Conservation (phyloP, 176 grass and related monocot genomes). For the Zoysia japonica region DNA sequence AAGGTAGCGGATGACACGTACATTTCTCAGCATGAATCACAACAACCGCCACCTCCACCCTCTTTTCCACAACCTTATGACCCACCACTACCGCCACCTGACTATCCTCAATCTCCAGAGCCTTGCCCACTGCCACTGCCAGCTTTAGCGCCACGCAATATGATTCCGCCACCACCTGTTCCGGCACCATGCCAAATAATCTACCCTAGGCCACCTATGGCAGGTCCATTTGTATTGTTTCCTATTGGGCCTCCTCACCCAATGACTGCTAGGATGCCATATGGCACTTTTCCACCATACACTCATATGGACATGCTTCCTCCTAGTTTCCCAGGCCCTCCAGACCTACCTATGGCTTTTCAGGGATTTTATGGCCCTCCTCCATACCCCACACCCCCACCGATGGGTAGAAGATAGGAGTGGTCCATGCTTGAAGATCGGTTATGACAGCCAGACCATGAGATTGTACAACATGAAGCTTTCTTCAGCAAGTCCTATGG, state of each 20-base stretch:
- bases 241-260: constrained; percentile 33
- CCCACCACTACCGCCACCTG: constrained; percentile 46
- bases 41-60: constrained; percentile 22
- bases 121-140: constrained; percentile 16
- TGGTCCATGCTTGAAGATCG: constrained; percentile 19
- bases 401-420: constrained; percentile 3
- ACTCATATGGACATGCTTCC: constrained; percentile 23
- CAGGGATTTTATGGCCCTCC: constrained; percentile 49
- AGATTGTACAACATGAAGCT: constrained; percentile 9
- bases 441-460: constrained; percentile 14
- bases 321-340: constrained; percentile 30
- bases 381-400: constrained; percentile 13
- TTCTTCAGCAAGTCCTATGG: constrained; percentile 2
- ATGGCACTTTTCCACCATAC: constrained; percentile 32
- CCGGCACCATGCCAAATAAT: constrained; percentile 5
- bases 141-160: neutral
- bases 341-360: constrained; percentile 37
- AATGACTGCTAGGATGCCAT: constrained; percentile 22
- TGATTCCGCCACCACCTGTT: neutral
- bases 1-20: constrained; percentile 44
- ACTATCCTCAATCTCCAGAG: constrained; percentile 38
- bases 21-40: constrained; percentile 27
- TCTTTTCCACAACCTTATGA: constrained; percentile 48
- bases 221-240: constrained; percentile 36
- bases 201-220: constrained; percentile 20